Base-by-base conservation (phyloP, 1,139 yeast species). In the Candida sp. region DNA sequence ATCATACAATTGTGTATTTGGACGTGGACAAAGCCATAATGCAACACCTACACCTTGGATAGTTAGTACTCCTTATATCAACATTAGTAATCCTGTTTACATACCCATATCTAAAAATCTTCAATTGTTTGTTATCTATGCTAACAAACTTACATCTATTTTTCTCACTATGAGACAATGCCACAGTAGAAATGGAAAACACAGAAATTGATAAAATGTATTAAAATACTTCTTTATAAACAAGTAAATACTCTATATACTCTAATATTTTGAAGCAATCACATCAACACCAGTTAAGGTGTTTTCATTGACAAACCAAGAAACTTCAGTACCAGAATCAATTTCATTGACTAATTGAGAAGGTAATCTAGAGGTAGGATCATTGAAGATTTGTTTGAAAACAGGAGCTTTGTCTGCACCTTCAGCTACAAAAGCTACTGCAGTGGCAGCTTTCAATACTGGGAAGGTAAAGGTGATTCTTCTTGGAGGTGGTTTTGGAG, bases 391-490 rank as follows among this genome's bases (percentile, higher is more conserved):
- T 50, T 84, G 76, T 56, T 79, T 78, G 63, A 91, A 70, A 37
- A 86, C 75, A 0, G 81, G 74, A n/a, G 89, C 87, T 66, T 90
- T 90, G 33, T 87, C 86, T 15, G 84, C 84, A 45, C 97, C 97
- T 61, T 88, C 93, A 15, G 96, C 96, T 40, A 89, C 93, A 66
- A 89, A 90, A 1, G 89, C 85, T 54, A 90, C 79, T 39, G 77
- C 61, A 19, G 67, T 60, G 19, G 86, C 84, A 27, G 63, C 67
- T 47, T 70, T 73, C 55, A 84, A 73, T 4, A 81, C 80, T 4
- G 86, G 86, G 64, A 82, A 78, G 5, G 90, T 84, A 56, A 84
- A 68, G 7, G 89, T 82, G 58, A 84, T 81, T 66, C 91, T 77
- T 64, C 86, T 74, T 59, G 89, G 86, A 29, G 91, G 91, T 21